Evolutionary conservation across 805 yeast genomes (phyloP).

Genomic region (Kuraishia hungarica): DNA sequence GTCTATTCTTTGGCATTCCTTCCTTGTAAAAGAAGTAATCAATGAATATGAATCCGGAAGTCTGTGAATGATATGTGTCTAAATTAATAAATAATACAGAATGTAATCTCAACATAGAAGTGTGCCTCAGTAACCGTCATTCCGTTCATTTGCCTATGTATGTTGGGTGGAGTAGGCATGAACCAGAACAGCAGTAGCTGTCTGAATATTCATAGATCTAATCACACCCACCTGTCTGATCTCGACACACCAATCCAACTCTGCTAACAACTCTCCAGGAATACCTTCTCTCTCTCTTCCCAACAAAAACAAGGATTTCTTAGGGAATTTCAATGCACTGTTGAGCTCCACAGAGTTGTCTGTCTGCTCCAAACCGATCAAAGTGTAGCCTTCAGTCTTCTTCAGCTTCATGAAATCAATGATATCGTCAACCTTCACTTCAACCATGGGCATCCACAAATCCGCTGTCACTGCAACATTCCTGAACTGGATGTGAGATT

Average conservation of each 20-base stretch:
- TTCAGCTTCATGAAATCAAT: constrained; percentile 47
- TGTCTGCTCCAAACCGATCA: constrained; percentile 90
- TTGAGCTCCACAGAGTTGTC: constrained; percentile 74
- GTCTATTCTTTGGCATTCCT: no score
- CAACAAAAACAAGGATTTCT: constrained; percentile 65
- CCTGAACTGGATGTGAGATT: constrained; percentile 61
- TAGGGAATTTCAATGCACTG: constrained; percentile 61
- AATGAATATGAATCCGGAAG: no score
- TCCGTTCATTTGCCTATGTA: no score
- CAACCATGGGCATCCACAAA: constrained; percentile 88
- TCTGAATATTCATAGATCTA: constrained; percentile 93
- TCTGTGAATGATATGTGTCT: no score
- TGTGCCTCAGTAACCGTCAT: no score
- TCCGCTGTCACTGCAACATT: constrained; percentile 93
- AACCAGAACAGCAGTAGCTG: constrained; percentile 91
- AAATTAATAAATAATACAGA: no score
- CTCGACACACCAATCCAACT: constrained; percentile 80
- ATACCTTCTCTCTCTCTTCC: constrained; percentile 91
- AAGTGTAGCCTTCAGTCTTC: constrained; percentile 70
- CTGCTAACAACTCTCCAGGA: constrained; percentile 76
- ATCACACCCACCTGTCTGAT: constrained; percentile 89
- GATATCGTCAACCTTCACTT: constrained; percentile 55
- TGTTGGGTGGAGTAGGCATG: constrained; percentile 79
- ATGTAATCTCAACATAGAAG: no score
- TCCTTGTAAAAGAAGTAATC: no score